Percentiles rank a stretch among this genome's conserved stretches.
Conservation (phyloP, 129 eudicot genomes). For the Silybum marianum region DNA sequence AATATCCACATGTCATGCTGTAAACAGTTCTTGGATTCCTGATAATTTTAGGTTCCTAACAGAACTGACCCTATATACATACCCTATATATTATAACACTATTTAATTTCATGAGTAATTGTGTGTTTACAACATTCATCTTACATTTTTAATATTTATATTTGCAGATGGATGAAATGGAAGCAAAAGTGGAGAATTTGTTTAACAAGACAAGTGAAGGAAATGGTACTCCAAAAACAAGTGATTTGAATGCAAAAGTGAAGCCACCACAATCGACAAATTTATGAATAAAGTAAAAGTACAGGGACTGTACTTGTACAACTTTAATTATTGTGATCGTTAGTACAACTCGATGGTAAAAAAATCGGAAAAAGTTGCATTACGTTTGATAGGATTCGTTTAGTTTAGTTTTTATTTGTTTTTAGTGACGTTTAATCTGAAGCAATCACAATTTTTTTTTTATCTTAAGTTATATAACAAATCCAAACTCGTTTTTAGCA, state of each 20-base stretch:
- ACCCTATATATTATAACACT: no score
- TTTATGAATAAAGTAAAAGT: conserved; percentile 2
- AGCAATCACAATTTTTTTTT: neutral
- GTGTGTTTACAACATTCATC: neutral
- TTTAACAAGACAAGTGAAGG: neutral
- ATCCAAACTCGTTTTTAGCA: no score
- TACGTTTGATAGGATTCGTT: neutral
- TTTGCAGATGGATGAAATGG: neutral
- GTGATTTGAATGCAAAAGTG: neutral
- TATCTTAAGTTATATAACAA: neutral
- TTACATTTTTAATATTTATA: neutral
- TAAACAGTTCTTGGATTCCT: no score
- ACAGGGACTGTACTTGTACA: neutral
- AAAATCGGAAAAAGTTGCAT: neutral
- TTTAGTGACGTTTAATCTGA: neutral
- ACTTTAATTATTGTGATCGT: neutral
- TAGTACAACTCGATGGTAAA: neutral
- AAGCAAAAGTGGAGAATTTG: neutral
- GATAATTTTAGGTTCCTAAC: no score
- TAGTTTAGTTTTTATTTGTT: neutral
- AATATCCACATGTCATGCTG: no score
- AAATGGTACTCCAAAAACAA: neutral
- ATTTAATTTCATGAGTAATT: no score
- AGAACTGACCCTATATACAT: no score
- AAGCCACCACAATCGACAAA: neutral